Percentiles rank a stretch among this genome's conserved stretches.
Conservation (phyloP, 768 basidiomycete genomes). For the Calocybe indica region DNA sequence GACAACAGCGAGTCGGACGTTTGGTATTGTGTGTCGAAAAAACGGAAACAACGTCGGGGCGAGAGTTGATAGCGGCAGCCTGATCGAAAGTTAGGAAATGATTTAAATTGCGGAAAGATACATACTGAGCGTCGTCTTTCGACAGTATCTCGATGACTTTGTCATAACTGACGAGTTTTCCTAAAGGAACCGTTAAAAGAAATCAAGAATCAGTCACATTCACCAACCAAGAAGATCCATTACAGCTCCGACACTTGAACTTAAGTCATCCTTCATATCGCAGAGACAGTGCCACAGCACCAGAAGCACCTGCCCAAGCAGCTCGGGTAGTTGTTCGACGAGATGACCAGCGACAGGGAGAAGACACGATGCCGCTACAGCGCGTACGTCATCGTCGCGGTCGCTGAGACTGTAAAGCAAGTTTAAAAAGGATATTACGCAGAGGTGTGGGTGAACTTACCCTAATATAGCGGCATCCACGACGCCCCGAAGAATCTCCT, state of each 20-base stretch:
- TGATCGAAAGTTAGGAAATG: conserved; percentile 19
- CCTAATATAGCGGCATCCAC: conserved; percentile 90
- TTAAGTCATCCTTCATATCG: conserved; percentile 94
- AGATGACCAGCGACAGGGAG: conserved; percentile 82
- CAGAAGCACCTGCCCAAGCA: conserved; percentile 66
- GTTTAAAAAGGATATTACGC: not conserved
- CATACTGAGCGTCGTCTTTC: conserved; percentile 65
- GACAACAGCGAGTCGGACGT: conserved; percentile 89
- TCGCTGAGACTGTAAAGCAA: conserved; percentile 50
- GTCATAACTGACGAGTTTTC: conserved; percentile 75
- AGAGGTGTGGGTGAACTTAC: conserved; percentile 36
- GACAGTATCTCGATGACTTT: conserved; percentile 75
- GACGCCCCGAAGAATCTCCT: conserved; percentile 66
- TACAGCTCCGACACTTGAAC: conserved; percentile 92
- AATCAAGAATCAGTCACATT: conserved; percentile 1
- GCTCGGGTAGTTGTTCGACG: conserved; percentile 67
- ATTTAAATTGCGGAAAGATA: conserved; percentile 10
- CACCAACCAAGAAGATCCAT: conserved; percentile 91
- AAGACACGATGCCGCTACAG: conserved; percentile 89
- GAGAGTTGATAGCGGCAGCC: conserved; percentile 75
- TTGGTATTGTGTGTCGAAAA: conserved; percentile 93
- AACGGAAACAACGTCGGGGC: conserved; percentile 91
- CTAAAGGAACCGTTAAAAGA: conserved; percentile 29
- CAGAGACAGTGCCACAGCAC: conserved; percentile 89
- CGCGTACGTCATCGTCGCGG: conserved; percentile 92